Conservation (phyloP, 495 filamentous ascomycete genomes). For the Articulospora tetracladia region DNA sequence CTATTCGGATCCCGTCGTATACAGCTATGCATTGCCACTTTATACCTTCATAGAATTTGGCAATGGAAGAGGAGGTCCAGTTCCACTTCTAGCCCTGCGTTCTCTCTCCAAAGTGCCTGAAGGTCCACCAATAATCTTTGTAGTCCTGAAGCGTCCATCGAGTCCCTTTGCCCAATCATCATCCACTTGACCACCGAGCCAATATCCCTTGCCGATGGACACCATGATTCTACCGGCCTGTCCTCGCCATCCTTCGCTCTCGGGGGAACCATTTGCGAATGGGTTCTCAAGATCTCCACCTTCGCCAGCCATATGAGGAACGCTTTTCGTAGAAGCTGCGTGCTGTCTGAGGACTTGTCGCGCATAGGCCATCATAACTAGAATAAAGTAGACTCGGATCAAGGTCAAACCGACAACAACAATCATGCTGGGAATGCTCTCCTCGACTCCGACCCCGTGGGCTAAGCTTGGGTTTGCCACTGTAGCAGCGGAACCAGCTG, state of each 20-base stretch:
- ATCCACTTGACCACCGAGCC: conserved; percentile 58
- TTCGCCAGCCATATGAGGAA: conserved; percentile 29
- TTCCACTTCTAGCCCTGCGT: conserved; percentile 62
- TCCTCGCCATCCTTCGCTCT: conserved; percentile 75
- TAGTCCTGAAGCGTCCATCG: conserved; percentile 50
- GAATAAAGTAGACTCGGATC: conserved; percentile 69
- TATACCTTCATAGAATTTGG: conserved; percentile 1
- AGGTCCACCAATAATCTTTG: conserved; percentile 26
- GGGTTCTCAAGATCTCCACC: conserved; percentile 57
- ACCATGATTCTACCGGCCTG: conserved; percentile 72
- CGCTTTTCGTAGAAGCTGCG: conserved; percentile 42
- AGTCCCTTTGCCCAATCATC: conserved; percentile 57
- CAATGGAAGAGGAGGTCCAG: conserved; percentile 48
- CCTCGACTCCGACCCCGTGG: conserved; percentile 50
- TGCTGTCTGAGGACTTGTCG: conserved; percentile 63
- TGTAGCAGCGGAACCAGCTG: conserved; percentile 19
- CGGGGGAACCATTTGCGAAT: conserved; percentile 61
- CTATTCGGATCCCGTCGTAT: not conserved
- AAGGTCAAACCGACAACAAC: conserved; percentile 69
- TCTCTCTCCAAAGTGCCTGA: conserved; percentile 61
- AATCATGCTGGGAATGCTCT: conserved; percentile 70
- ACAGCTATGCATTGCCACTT: not conserved
- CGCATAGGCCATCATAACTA: conserved; percentile 78
- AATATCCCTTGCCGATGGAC: conserved; percentile 64
- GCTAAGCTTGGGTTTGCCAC: conserved; percentile 14